These are phyloP conservation scores for Scleroderma bovista DNA, from an alignment of 768 basidiomycete species.

Conservation along the genomic window DNA sequence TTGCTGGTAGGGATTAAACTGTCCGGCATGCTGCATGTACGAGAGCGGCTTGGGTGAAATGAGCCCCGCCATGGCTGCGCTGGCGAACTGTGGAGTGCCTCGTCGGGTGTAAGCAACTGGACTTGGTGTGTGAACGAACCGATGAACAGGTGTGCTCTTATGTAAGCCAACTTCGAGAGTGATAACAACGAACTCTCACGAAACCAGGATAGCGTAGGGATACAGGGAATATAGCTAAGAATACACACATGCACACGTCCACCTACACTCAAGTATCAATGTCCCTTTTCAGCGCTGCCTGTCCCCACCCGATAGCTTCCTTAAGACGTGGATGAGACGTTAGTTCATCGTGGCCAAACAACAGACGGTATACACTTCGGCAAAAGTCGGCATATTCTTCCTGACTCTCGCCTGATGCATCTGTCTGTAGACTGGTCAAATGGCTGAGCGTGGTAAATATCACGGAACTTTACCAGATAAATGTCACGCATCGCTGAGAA, in stretches of 20 bases:
- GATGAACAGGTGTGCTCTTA: slow-evolving; percentile 6
- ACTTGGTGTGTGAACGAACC: slow-evolving; percentile 6
- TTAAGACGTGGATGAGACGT: slow-evolving; percentile 27
- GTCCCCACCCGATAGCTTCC: slow-evolving; percentile 29
- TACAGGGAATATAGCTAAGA: background rate
- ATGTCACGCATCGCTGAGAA: slow-evolving; percentile 49
- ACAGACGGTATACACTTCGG: slow-evolving; percentile 21
- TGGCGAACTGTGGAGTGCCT: slow-evolving; percentile 1
- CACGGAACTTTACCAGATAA: slow-evolving; percentile 32
- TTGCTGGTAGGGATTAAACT: slow-evolving; percentile 58
- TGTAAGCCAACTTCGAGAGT: slow-evolving; percentile 24
- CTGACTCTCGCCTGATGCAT: slow-evolving; percentile 11
- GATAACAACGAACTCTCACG: no score
- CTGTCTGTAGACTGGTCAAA: slow-evolving; percentile 3
- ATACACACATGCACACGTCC: background rate
- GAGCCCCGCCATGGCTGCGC: slow-evolving; percentile 49
- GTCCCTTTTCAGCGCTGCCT: slow-evolving; percentile 9
- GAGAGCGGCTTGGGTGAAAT: slow-evolving; percentile 58
- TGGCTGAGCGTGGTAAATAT: background rate
- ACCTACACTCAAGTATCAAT: background rate
- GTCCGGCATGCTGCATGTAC: slow-evolving; percentile 56
- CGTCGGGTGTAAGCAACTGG: background rate
- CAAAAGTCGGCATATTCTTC: slow-evolving; percentile 33
- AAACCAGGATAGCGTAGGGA: background rate
- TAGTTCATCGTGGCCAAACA: slow-evolving; percentile 29